Evolutionary conservation across 257 asterid species (phyloP), one percentile per base, ranked within the genome.

Genomic region (Echium plantagineum): DNA sequence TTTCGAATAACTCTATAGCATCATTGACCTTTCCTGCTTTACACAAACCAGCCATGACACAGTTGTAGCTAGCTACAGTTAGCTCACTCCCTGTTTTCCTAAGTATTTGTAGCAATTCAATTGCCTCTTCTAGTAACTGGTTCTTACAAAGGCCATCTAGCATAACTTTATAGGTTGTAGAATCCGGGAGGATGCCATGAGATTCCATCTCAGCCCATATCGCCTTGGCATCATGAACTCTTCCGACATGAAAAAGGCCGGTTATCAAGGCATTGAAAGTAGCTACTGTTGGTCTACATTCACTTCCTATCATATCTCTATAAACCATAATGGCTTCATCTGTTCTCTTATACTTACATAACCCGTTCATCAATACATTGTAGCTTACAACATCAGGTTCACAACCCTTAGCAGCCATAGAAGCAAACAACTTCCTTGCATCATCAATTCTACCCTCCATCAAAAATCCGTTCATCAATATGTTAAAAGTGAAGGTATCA

Each of bases 131-230:
- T 21, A 76, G 74, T 71, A 75, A 68, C 65, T 70, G 63, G 47
- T 83, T 83, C 72, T 81, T 86, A 81, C 80, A 81, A 75, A 77
- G 80, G 55, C 87, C 94, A 73, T 76, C 78, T 66, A 83, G 52
- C 59, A 89, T 66, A 64, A 77, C 79, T 66, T 75, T 71, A 68
- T 78, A 80, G 1, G 89, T 86, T 38, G 66, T 38, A 54, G 79
- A 66, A 66, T 68, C 24, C 18, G 89, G 89, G 18, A 64, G 56
- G 57, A 79, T 10, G 7, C 47, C 77, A 60, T 68, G 73, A 58
- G 67, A 74, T 65, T 74, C 67, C 87, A 82, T 80, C 67, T 74
- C 75, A 4, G 61, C 65, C 66, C 71, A 81, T 60, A 70, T 64
- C 12, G 67, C 55, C 12, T 64, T 67, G 17, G 84, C 94, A 46